Conservation (phyloP, 2,329 filamentous ascomycete genomes). For the Botrytis porri region DNA sequence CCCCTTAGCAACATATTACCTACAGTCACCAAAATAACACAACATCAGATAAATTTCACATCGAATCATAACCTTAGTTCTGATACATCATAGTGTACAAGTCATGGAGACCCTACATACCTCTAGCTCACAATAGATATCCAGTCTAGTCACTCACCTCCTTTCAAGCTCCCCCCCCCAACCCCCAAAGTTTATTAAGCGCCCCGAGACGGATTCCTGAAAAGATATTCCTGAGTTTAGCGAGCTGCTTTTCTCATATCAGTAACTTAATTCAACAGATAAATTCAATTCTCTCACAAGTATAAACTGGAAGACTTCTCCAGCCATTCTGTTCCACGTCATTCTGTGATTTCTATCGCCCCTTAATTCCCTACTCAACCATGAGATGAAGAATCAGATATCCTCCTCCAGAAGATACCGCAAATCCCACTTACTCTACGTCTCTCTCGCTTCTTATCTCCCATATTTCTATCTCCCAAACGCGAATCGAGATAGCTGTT, state of each 20-base stretch:
- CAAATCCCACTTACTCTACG: neutral
- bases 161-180: neutral
- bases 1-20: neutral
- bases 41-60: neutral
- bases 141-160: neutral
- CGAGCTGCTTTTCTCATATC: neutral
- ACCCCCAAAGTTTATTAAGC: too few relatives aligned
- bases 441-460: neutral
- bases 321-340: neutral
- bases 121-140: neutral
- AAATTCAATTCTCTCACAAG: neutral
- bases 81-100: neutral
- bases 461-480: neutral
- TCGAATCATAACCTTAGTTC: neutral
- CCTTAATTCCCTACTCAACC: neutral
- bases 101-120: neutral
- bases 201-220: neutral
- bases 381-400: too few relatives aligned
- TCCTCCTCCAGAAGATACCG: neutral
- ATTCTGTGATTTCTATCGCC: rapidly evolving
- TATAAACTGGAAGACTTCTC: neutral
- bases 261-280: neutral
- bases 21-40: neutral
- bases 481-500: neutral
- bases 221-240: neutral